Conservation (phyloP, 371 early-diverging fungal species). For the Mortierella sp. region DNA sequence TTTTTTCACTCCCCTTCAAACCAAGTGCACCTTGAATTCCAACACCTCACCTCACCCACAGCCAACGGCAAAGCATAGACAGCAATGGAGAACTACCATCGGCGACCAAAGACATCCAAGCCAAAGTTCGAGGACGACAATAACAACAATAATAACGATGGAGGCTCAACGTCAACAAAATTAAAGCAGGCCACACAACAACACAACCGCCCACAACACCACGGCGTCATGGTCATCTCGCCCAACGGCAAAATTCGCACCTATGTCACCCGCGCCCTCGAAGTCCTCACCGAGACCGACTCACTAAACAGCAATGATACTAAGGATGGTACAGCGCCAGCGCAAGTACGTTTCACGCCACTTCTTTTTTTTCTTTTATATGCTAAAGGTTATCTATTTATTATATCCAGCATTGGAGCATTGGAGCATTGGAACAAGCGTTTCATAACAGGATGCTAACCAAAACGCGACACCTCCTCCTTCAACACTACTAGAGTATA, state of each 20-base stretch:
- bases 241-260: conserved; percentile 49
- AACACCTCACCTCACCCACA: background rate
- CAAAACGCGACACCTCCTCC: background rate
- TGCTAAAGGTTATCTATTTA: no score
- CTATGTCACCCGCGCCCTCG: conserved; percentile 50
- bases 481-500: background rate
- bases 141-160: background rate
- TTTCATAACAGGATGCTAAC: background rate
- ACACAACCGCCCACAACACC: conserved; percentile 38
- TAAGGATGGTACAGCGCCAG: background rate
- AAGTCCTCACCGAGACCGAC: conserved; percentile 39
- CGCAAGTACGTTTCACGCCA: background rate
- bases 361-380: background rate
- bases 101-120: conserved; percentile 30
- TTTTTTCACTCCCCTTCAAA: background rate
- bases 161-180: background rate
- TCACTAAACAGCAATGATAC: background rate
- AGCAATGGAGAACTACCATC: conserved; percentile 53
- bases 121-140: conserved; percentile 40
- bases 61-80: background rate
- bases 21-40: background rate
- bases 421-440: no score
- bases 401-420: no score
- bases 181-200: conserved; percentile 11
- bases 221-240: conserved; percentile 53